Evolutionary conservation across 1,139 yeast species (phyloP).

Genomic region (Suhomyces atakaporum): DNA sequence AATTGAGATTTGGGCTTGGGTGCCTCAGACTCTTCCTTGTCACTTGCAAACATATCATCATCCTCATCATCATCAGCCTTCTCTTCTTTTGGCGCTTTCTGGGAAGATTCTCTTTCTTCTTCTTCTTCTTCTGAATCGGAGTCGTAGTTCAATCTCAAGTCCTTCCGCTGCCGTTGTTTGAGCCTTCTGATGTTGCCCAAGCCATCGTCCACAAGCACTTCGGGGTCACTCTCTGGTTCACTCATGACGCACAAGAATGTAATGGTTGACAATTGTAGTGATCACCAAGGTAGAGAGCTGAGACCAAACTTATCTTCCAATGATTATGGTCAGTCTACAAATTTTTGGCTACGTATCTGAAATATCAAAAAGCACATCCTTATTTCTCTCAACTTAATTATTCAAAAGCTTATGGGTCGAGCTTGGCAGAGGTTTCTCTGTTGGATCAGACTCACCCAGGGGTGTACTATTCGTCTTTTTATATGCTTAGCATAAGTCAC

Average conservation of each 20-base stretch:
- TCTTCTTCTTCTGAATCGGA: constrained; percentile 32
- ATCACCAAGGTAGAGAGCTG: no score
- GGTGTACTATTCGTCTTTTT: no score
- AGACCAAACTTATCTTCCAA: no score
- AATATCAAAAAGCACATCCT: no score
- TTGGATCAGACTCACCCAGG: no score
- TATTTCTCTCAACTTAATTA: neutral
- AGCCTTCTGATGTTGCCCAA: constrained; percentile 27
- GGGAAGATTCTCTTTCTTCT: neutral
- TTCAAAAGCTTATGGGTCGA: no score
- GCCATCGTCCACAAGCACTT: constrained; percentile 20
- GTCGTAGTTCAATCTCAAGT: constrained; percentile 30
- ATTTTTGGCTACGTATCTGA: no score
- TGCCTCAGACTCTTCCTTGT: constrained; percentile 7
- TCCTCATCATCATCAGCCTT: constrained; percentile 21
- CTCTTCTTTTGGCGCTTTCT: constrained; percentile 6
- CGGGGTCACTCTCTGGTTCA: constrained; percentile 6
- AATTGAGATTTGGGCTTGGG: constrained; percentile 15
- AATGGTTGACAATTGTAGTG: neutral
- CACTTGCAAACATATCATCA: constrained; percentile 44
- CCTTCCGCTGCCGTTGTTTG: constrained; percentile 23
- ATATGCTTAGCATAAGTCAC: no score
- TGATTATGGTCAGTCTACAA: no score
- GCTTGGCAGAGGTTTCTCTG: no score
- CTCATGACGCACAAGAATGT: constrained; percentile 9